Conservation (phyloP, 768 basidiomycete species). For the Neoboletus magnificus region DNA sequence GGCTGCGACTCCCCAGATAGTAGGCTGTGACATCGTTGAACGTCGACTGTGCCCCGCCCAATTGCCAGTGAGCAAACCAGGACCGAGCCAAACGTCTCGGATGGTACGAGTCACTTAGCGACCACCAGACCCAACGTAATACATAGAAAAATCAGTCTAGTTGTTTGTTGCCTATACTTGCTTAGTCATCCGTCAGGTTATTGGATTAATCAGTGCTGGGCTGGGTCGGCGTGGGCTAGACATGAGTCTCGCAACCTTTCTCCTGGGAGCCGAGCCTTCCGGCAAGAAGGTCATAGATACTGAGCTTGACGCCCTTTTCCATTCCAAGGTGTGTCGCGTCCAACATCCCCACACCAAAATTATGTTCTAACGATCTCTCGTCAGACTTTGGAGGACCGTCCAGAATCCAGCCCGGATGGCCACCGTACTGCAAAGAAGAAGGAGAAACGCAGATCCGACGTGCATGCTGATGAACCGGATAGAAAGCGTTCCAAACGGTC, state of each 20-base stretch:
- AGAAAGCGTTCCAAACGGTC: constrained; percentile 19
- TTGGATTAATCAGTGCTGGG: background rate
- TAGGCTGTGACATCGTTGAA: no score
- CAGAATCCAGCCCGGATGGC: constrained; percentile 3
- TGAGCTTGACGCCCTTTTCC: constrained; percentile 65
- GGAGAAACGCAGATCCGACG: constrained; percentile 13
- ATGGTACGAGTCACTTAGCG: no score
- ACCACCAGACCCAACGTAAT: no score
- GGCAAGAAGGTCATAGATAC: constrained; percentile 46
- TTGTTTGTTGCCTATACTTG: background rate
- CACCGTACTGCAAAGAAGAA: constrained; percentile 1
- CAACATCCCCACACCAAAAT: constrained; percentile 4
- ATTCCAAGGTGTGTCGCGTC: constrained; percentile 43
- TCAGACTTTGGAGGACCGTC: constrained; percentile 7
- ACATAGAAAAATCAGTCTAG: no score
- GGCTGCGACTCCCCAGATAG: no score
- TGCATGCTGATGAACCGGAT: constrained; percentile 12
- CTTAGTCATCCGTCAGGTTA: background rate
- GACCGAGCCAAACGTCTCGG: no score
- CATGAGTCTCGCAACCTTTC: constrained; percentile 58
- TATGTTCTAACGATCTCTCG: constrained; percentile 4
- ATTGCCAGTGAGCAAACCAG: no score
- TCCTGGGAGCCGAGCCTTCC: constrained; percentile 37
- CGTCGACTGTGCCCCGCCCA: constrained; percentile 17
- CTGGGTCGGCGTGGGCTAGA: background rate